phyloP scores from a whole-genome alignment of 2,329 filamentous ascomycete genomes.

The Exophiala mesophila region DNA sequence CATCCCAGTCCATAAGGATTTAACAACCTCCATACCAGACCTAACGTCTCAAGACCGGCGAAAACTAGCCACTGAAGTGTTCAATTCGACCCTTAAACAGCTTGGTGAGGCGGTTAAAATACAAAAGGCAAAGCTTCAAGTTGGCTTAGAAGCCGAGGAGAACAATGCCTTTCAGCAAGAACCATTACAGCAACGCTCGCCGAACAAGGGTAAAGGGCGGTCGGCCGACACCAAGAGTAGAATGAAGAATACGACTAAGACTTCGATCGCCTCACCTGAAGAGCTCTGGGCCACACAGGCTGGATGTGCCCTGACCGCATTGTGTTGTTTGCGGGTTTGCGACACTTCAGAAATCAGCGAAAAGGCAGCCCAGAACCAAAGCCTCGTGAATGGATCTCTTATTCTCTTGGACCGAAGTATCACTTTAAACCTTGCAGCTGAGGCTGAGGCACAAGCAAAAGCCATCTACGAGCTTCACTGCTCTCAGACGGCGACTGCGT shows the following conservation, averaged over 20 bases:
- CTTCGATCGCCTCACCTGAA: background rate
- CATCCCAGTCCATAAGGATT: slow-evolving; percentile 15
- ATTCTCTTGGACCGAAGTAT: slow-evolving; percentile 25
- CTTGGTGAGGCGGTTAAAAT: slow-evolving; percentile 34
- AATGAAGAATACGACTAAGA: slow-evolving; percentile 9
- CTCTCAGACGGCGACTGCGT: slow-evolving; percentile 5
- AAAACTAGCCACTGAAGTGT: slow-evolving; percentile 42
- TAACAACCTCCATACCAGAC: no score
- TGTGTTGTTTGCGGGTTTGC: slow-evolving; percentile 34
- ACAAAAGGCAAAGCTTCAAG: slow-evolving; percentile 9
- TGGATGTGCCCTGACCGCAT: slow-evolving; percentile 38
- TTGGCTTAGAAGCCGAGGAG: background rate
- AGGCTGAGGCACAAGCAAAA: slow-evolving; percentile 16
- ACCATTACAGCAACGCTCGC: slow-evolving; percentile 29
- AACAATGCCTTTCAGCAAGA: slow-evolving; percentile 1
- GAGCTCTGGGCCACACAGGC: slow-evolving; percentile 28
- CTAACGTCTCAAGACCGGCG: slow-evolving; percentile 32
- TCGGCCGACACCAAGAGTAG: slow-evolving; percentile 16
- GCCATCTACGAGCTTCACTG: slow-evolving; percentile 20
- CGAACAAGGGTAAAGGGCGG: slow-evolving; percentile 24
- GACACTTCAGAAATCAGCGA: slow-evolving; percentile 11
- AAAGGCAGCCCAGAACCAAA: background rate
- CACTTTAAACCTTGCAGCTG: slow-evolving; percentile 13
- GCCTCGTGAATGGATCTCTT: slow-evolving; percentile 22
- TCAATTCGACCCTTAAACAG: slow-evolving; percentile 41